These are phyloP conservation scores for Botrytis paeoniae DNA, from an alignment of 2,329 filamentous ascomycete species.

Conservation along the genomic window DNA sequence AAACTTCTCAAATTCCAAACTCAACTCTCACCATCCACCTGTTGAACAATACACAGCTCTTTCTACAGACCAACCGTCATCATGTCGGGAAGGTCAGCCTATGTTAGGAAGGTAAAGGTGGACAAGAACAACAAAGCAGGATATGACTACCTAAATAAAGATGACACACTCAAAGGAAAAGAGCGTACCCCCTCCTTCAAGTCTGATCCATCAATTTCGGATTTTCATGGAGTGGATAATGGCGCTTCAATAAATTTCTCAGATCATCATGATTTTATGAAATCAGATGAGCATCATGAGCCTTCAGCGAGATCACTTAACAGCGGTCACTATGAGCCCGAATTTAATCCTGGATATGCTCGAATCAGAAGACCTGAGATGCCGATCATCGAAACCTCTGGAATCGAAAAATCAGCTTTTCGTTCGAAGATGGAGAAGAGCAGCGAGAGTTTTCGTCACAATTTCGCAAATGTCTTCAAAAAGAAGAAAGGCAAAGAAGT, in stretches of 20 bases:
- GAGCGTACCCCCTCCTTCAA: slow-evolving; percentile 2
- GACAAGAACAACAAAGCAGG: slow-evolving; percentile 38
- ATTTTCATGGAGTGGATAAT: background rate
- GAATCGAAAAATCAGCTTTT: slow-evolving; percentile 16
- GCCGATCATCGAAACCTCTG: slow-evolving; percentile 16
- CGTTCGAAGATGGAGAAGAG: slow-evolving; percentile 16
- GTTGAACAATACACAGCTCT: background rate
- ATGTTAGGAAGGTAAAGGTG: slow-evolving; percentile 56
- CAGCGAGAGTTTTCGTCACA: slow-evolving; percentile 17
- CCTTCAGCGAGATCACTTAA: slow-evolving; percentile 1
- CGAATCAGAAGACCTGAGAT: slow-evolving; percentile 17
- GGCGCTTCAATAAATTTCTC: background rate
- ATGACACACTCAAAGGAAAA: slow-evolving; percentile 11
- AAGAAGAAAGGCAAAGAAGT: slow-evolving; percentile 19
- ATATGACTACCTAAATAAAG: slow-evolving; percentile 13
- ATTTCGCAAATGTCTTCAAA: slow-evolving; percentile 15
- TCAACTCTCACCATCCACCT: background rate
- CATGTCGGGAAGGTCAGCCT: slow-evolving; percentile 57
- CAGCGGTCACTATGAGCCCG: background rate
- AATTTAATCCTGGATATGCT: slow-evolving; percentile 11
- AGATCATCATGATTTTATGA: slow-evolving; percentile 7
- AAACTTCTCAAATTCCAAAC: background rate
- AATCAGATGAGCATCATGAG: background rate
- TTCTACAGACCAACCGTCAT: background rate
- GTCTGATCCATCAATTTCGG: slow-evolving; percentile 11